Conservation (phyloP, 768 basidiomycete species). For the Suillus spraguei region DNA sequence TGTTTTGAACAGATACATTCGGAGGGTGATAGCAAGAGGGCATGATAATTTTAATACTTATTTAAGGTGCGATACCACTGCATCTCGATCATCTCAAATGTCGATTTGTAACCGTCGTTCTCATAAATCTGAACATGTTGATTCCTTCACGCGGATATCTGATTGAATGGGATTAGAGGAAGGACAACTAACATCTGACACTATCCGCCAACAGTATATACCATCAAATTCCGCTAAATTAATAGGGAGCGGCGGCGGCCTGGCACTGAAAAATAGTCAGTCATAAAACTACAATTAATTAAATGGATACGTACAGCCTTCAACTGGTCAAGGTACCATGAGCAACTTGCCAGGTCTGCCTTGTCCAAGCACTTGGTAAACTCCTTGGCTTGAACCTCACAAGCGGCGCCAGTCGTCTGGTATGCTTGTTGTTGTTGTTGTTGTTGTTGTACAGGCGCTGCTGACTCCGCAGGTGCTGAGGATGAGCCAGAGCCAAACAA, state of each 20-base stretch:
- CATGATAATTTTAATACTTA: not conserved
- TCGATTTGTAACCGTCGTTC: not conserved
- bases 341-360: slow-evolving; percentile 76
- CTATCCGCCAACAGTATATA: not conserved
- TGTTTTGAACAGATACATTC: not conserved
- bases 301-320: slow-evolving; percentile 66
- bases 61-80: not conserved
- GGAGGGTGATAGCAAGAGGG: not conserved
- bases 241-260: slow-evolving; percentile 68
- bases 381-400: slow-evolving; percentile 84
- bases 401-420: slow-evolving; percentile 49
- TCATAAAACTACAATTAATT: slow-evolving; percentile 14
- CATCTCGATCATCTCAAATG: not conserved
- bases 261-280: slow-evolving; percentile 55
- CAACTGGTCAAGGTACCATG: slow-evolving; percentile 86
- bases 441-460: slow-evolving; percentile 48
- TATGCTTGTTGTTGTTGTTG: slow-evolving; percentile 48
- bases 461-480: slow-evolving; percentile 46
- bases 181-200: not conserved
- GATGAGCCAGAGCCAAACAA: slow-evolving; percentile 74
- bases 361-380: slow-evolving; percentile 87
- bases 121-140: too few species aligned
- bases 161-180: not conserved
- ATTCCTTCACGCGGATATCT: not conserved
- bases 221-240: slow-evolving; percentile 16